Evolutionary conservation across 2,329 filamentous ascomycete species (phyloP), one percentile per base, ranked within the genome.

Genomic region (Ascochyta rabiei): DNA sequence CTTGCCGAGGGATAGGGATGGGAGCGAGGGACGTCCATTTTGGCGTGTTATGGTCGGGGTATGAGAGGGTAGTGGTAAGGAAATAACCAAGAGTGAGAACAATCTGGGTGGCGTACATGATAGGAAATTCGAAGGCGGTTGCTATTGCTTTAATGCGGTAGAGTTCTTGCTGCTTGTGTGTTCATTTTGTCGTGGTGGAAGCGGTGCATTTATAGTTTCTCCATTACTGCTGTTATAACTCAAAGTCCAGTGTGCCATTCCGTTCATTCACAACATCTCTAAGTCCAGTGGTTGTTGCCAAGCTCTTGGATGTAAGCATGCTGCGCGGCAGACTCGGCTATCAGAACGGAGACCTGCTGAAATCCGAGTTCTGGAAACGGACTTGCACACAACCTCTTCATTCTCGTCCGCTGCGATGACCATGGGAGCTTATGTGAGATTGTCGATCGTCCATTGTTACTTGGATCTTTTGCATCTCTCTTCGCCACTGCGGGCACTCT

Each of bases 1-100:
- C 67, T 59, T 70, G 67, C n/a, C 63, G 57, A 12, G 66, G 34
- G 8, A 63, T 10, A 1, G 65, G 48, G n/a, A 66, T 60, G 23
- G 56, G 33, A 6, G 60, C 46, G 5, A 70, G 60, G 16, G 55
- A n/a, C 15, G 23, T 49, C 62, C 63, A 64, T 49, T 48, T 40
- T 16, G 54, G 33, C 4, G 13, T 13, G 4, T 23, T 8, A 2
- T 46, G 15, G 15, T 19, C 23, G 5, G 34, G 30, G 4, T 48
- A 6, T 2, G 43, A n/a, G 34, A 52, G 24, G 4, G 50, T 40
- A 3, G 23, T 18, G 4, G 21, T 28, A 15, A 39, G 2, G 2
- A 34, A 4, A 10, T 16, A 30, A 12, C 8, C 12, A 16, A 43
- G 10, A n/a, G 23, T 13, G 3, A 43, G 10, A 16, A 39, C 6